Evolutionary conservation across 2,329 filamentous ascomycete genomes (phyloP).

Genomic region (Chaetomiaceae sp.): DNA sequence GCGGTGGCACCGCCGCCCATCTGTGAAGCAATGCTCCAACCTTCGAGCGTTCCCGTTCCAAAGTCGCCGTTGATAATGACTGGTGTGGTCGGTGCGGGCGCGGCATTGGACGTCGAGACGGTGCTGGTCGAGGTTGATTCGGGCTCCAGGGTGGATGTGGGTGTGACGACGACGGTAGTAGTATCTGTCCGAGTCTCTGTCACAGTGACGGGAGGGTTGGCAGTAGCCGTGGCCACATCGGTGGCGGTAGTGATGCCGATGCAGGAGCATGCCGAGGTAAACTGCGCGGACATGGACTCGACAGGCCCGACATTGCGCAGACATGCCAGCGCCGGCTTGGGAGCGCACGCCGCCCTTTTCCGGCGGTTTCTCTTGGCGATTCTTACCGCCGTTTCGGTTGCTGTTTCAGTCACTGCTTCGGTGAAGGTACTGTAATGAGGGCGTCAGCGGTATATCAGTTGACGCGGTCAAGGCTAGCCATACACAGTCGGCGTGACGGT

Average conservation of each 20-base stretch:
- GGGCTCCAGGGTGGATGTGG: too few species aligned
- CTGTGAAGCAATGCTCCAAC: background rate
- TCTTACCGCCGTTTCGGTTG: background rate
- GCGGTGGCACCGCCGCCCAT: background rate
- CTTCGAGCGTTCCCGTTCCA: background rate
- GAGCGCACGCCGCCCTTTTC: background rate
- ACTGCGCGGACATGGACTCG: background rate
- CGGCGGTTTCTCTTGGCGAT: background rate
- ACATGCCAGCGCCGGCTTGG: background rate
- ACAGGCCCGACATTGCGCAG: background rate
- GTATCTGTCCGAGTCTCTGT: too few species aligned
- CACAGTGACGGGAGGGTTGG: background rate
- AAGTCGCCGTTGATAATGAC: background rate
- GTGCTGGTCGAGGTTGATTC: background rate
- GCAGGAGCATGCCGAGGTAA: background rate
- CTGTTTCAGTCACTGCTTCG: background rate
- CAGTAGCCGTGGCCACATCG: background rate
- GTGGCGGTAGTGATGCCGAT: background rate
- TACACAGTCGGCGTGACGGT: background rate
- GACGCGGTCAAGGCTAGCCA: too few species aligned
- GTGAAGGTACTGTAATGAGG: too few species aligned
- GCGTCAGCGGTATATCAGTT: too few species aligned
- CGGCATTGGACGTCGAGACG: too few species aligned
- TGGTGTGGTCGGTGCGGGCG: background rate
- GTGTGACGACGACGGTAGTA: too few species aligned